Conservation (phyloP, 768 basidiomycete genomes). For the Leccinum truebloodii region DNA sequence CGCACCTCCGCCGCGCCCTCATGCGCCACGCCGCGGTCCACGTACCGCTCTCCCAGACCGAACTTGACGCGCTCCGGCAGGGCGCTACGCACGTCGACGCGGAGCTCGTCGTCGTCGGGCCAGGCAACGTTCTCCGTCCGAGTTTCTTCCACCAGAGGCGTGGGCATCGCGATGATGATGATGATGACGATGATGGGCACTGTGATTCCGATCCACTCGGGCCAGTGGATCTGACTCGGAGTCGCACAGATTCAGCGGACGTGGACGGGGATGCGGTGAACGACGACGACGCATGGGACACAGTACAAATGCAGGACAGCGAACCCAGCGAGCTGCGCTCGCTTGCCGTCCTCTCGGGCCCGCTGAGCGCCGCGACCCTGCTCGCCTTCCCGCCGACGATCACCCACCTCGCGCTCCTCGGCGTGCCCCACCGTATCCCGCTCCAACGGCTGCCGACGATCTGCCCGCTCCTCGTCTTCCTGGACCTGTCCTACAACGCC, state of each 20-base stretch:
- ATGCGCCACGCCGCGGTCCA: slow-evolving; percentile 60
- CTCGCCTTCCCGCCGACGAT: slow-evolving; percentile 63
- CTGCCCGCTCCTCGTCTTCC: slow-evolving; percentile 60
- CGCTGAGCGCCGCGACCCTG: slow-evolving; percentile 45
- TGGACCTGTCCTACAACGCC: slow-evolving; percentile 70
- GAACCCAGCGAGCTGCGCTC: slow-evolving; percentile 42
- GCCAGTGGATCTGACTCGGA: neutral
- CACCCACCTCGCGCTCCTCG: slow-evolving; percentile 60
- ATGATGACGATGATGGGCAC: no score
- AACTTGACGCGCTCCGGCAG: slow-evolving; percentile 52
- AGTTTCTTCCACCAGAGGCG: slow-evolving; percentile 38
- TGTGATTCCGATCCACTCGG: neutral
- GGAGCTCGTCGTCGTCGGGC: slow-evolving; percentile 66
- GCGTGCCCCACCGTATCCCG: slow-evolving; percentile 47
- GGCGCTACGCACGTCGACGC: slow-evolving; percentile 56
- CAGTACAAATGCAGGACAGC: slow-evolving; percentile 24
- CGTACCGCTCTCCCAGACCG: slow-evolving; percentile 50
- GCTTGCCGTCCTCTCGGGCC: slow-evolving; percentile 52
- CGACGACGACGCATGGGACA: slow-evolving; percentile 43
- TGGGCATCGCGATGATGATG: neutral
- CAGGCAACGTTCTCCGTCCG: slow-evolving; percentile 44
- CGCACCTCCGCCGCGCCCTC: slow-evolving; percentile 58
- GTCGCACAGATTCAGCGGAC: neutral
- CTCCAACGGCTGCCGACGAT: slow-evolving; percentile 57
- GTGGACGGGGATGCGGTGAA: neutral